These are phyloP conservation scores for Pythium chondricola DNA, from an alignment of 352 stramenopile genomes.

Conservation along the genomic window DNA sequence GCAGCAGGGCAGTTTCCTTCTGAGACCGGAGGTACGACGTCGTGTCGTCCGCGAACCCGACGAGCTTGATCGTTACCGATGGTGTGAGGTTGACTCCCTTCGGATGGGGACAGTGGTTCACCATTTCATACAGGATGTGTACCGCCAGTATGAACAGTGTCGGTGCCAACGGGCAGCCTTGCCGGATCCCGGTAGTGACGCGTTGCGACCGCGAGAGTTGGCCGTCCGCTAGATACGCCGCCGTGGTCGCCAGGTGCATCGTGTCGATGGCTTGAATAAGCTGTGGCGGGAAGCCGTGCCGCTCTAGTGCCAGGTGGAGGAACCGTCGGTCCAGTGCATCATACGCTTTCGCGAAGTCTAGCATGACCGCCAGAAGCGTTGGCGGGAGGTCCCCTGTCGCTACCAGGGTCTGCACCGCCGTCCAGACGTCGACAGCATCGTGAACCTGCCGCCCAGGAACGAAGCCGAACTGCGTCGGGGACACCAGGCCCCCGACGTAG, in stretches of 20 bases:
- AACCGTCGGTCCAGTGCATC: constrained; percentile 4
- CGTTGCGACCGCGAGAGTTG: neutral
- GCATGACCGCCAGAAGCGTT: neutral
- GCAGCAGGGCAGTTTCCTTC: neutral
- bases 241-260: constrained; percentile 8
- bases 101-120: neutral
- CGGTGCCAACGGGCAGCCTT: constrained; percentile 12
- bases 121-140: neutral
- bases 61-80: neutral
- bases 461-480: constrained; percentile 9
- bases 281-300: neutral
- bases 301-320: neutral
- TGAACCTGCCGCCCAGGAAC: constrained; percentile 5
- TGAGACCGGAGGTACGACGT: neutral
- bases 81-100: neutral
- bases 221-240: neutral
- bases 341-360: constrained; percentile 14
- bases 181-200: constrained; percentile 7
- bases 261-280: neutral
- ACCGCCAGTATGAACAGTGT: constrained; percentile 10
- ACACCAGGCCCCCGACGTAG: neutral
- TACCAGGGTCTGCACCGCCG: neutral
- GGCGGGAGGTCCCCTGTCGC: neutral
- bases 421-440: constrained; percentile 10
- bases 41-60: constrained; percentile 9